These are phyloP conservation scores for Colletotrichum sp. DNA, from an alignment of 2,329 filamentous ascomycete genomes.

Conservation along the genomic window DNA sequence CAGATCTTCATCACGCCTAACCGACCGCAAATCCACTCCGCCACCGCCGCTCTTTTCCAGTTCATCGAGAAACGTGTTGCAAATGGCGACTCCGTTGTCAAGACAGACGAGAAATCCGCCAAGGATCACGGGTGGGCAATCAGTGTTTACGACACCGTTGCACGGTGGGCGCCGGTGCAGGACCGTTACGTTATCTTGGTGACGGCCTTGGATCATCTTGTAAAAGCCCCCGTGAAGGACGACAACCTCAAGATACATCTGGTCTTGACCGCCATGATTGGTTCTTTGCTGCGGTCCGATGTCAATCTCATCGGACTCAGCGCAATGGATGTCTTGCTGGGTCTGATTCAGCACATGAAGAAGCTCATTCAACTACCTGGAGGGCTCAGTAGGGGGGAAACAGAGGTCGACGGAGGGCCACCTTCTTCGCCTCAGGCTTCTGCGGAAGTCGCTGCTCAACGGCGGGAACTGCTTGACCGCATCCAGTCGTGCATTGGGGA, in stretches of 20 bases:
- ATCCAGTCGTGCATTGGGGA: conserved; percentile 84
- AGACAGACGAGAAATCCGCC: conserved; percentile 42
- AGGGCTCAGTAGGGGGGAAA: conserved; percentile 36
- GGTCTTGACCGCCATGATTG: conserved; percentile 77
- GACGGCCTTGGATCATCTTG: conserved; percentile 77
- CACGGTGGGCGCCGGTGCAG: conserved; percentile 91
- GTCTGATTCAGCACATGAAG: conserved; percentile 83
- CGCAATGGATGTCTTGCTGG: conserved; percentile 91
- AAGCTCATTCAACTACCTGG: conserved; percentile 72
- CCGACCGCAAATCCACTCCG: conserved; percentile 78
- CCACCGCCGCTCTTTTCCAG: conserved; percentile 74
- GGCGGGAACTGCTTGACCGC: conserved; percentile 69
- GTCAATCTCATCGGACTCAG: conserved; percentile 95
- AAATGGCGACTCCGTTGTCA: conserved; percentile 60
- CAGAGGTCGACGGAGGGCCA: conserved; percentile 33
- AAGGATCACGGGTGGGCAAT: conserved; percentile 77
- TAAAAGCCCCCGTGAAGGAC: conserved; percentile 71
- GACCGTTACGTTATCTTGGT: conserved; percentile 91
- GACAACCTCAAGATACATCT: conserved; percentile 76
- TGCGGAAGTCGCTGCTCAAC: conserved; percentile 52
- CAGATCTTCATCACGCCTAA: conserved; percentile 86
- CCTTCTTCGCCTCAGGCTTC: conserved; percentile 33
- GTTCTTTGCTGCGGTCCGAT: conserved; percentile 82
- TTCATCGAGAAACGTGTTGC: conserved; percentile 71
- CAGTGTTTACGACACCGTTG: conserved; percentile 78